Evolutionary conservation across 768 basidiomycete species (phyloP).

Genomic region (Stropharia rugosoannulata): DNA sequence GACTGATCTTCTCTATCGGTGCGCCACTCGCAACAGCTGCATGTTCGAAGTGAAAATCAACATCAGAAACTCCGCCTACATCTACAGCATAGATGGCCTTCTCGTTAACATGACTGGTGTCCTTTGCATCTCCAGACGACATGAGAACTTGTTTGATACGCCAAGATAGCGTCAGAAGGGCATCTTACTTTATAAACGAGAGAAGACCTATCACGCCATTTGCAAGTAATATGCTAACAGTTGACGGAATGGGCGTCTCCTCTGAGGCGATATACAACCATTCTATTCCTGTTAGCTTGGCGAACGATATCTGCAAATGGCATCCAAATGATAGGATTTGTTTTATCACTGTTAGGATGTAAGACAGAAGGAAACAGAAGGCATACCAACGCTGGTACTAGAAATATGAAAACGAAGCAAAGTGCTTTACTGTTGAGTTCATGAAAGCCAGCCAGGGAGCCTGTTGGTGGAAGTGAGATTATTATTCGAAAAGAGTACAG

Average conservation of each 20-base stretch:
- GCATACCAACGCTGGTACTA: too few species aligned
- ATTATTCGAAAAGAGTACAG: too few species aligned
- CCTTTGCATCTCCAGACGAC: neutral
- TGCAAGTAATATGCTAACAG: constrained; percentile 11
- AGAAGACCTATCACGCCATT: constrained; percentile 20
- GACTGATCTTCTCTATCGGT: constrained; percentile 32
- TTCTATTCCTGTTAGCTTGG: too few species aligned
- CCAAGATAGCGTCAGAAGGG: neutral
- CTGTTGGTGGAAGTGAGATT: too few species aligned
- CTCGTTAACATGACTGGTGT: constrained; percentile 18
- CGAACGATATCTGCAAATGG: too few species aligned
- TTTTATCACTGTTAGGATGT: too few species aligned
- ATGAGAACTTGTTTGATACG: neutral
- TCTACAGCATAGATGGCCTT: constrained; percentile 5
- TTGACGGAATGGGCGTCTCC: constrained; percentile 9
- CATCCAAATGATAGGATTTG: too few species aligned
- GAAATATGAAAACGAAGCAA: too few species aligned
- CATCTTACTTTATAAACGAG: neutral
- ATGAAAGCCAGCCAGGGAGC: too few species aligned
- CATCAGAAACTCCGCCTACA: constrained; percentile 15
- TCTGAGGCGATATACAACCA: too few species aligned
- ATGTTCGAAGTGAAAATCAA: constrained; percentile 24
- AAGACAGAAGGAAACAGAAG: too few species aligned
- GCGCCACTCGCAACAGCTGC: constrained; percentile 26
- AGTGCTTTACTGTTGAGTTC: too few species aligned